phyloP scores from a whole-genome alignment of 345 rosid species.

The Punica granatum region DNA sequence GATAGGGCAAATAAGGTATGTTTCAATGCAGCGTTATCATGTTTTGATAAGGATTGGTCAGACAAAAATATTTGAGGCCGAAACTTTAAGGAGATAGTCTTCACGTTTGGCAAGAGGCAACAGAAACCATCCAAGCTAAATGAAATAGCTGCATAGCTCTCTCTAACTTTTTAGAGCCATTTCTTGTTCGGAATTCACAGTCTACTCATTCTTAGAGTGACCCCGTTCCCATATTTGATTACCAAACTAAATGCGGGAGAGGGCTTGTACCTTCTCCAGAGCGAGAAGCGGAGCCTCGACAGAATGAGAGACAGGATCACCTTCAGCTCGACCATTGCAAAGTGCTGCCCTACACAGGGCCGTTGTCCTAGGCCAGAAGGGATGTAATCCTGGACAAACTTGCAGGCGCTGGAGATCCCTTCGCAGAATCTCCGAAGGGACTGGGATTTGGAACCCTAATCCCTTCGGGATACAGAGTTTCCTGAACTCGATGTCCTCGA shows the following conservation, averaged over 20 bases:
- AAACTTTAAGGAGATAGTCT: no score
- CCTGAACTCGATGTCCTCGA: conserved; percentile 26
- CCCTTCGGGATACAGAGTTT: conserved; percentile 28
- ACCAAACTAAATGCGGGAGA: conserved; percentile 31
- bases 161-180: no score
- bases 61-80: no score
- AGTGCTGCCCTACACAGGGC: conserved; percentile 36
- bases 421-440: conserved; percentile 23
- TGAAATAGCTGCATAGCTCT: no score
- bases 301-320: conserved; percentile 27
- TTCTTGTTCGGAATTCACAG: conserved; percentile 3
- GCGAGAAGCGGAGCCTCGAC: conserved; percentile 27
- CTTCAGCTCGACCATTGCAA: conserved; percentile 39
- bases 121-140: no score
- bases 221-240: conserved; percentile 24
- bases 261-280: conserved; percentile 32
- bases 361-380: conserved; percentile 37
- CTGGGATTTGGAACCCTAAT: conserved; percentile 22
- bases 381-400: conserved; percentile 31
- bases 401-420: conserved; percentile 35
- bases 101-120: no score
- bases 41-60: no score
- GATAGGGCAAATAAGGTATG: no score
- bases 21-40: no score
- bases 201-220: conserved; percentile 14